Evolutionary conservation across 1,139 yeast genomes (phyloP).

Genomic region (Pichia sp.): DNA sequence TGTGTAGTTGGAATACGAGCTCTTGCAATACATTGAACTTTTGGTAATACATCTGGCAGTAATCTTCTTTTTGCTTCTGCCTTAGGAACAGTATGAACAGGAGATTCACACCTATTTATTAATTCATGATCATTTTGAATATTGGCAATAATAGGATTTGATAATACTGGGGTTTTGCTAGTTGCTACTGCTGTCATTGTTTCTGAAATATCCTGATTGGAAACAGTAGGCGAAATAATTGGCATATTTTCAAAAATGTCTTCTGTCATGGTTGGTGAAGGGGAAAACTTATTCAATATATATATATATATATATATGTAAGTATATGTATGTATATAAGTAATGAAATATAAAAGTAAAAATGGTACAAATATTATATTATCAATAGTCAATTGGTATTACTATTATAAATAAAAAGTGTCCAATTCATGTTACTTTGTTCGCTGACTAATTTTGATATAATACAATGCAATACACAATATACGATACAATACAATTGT

Average conservation of each 20-base stretch:
- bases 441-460: too few species aligned
- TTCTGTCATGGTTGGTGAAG: constrained; percentile 7
- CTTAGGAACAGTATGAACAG: constrained; percentile 8
- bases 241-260: constrained; percentile 30
- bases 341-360: too few species aligned
- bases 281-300: neutral
- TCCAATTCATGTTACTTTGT: too few species aligned
- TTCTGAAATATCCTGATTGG: constrained; percentile 4
- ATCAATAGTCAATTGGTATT: too few species aligned
- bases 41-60: constrained; percentile 46
- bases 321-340: too few species aligned
- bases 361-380: too few species aligned
- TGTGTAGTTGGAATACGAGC: constrained; percentile 92
- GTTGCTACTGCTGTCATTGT: neutral
- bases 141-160: too few species aligned
- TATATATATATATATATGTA: too few species aligned
- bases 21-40: constrained; percentile 82
- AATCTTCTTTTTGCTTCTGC: constrained; percentile 28
- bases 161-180: neutral
- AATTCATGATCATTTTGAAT: too few species aligned
- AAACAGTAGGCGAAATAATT: constrained; percentile 28
- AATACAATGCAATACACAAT: too few species aligned
- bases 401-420: too few species aligned
- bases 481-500: too few species aligned
- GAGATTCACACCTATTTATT: constrained; percentile 5